Conservation (phyloP, 306 rosid species). For the Vigna radiata region DNA sequence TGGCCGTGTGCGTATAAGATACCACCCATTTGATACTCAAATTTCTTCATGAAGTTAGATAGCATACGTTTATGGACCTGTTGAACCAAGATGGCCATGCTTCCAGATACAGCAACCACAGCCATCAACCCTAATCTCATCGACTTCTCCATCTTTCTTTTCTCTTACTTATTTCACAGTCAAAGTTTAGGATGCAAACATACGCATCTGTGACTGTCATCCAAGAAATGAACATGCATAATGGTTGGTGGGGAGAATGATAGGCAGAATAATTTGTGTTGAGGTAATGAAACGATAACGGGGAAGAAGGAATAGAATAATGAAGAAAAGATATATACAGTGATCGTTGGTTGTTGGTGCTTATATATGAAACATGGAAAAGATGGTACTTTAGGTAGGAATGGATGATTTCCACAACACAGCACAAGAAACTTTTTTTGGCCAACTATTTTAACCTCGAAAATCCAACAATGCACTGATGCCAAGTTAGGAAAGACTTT, state of each 20-base stretch:
- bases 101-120: constrained; percentile 79
- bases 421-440: neutral
- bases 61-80: constrained; percentile 76
- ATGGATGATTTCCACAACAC: constrained; percentile 34
- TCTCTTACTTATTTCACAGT: neutral
- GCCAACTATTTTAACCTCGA: constrained; percentile 14
- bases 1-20: constrained; percentile 4
- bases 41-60: constrained; percentile 74
- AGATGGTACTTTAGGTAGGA: neutral
- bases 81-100: constrained; percentile 70
- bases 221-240: constrained; percentile 33
- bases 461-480: neutral
- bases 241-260: constrained; percentile 14
- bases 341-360: constrained; percentile 28
- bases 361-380: constrained; percentile 25
- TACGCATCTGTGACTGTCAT: neutral
- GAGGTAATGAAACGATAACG: neutral
- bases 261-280: neutral
- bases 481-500: constrained; percentile 14
- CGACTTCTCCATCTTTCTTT: constrained; percentile 58
- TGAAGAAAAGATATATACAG: constrained; percentile 7
- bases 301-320: no score
- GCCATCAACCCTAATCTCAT: constrained; percentile 74
- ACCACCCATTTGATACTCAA: constrained; percentile 62
- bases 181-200: neutral